Evolutionary conservation across 2,329 filamentous ascomycete species (phyloP).

Genomic region (Epichloe elymi): DNA sequence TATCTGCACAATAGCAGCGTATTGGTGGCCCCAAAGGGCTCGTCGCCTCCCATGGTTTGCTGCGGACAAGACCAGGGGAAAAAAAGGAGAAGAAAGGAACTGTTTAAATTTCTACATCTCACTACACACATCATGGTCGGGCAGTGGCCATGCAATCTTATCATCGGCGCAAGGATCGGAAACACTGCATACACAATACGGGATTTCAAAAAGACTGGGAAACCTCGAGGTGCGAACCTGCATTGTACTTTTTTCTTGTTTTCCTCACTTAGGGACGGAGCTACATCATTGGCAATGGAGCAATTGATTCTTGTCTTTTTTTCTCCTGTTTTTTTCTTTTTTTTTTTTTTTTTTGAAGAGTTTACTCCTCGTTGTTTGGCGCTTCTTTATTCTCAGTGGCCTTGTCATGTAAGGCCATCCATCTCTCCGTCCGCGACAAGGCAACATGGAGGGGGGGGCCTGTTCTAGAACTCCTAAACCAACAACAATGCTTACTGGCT

Average conservation of each 20-base stretch:
- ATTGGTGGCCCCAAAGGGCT: not conserved
- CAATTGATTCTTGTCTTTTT: not conserved
- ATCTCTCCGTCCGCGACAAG: no score
- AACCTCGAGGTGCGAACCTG: slow-evolving; percentile 15
- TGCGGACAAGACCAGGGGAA: not conserved
- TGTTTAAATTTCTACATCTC: not conserved
- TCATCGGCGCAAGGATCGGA: slow-evolving; percentile 6
- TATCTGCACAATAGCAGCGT: slow-evolving; percentile 15
- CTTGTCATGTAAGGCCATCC: no score
- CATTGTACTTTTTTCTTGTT: not conserved
- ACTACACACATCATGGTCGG: not conserved
- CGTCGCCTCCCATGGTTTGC: not conserved
- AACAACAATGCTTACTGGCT: no score
- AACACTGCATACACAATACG: slow-evolving; percentile 9
- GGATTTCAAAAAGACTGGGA: slow-evolving; percentile 11
- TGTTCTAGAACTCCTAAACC: no score
- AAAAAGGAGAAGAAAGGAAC: not conserved
- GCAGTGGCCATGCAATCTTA: not conserved
- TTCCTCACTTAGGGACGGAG: no score
- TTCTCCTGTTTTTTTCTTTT: not conserved
- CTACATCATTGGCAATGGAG: not conserved
- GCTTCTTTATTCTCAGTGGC: no score
- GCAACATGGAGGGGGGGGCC: no score
- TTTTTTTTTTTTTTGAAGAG: not conserved
- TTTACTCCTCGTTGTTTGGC: no score